A percentile compares a stretch with the other conserved stretches of the same genome.
phyloP scores from a whole-genome alignment of 179 eudicot species.

The Dionaea muscipula region DNA sequence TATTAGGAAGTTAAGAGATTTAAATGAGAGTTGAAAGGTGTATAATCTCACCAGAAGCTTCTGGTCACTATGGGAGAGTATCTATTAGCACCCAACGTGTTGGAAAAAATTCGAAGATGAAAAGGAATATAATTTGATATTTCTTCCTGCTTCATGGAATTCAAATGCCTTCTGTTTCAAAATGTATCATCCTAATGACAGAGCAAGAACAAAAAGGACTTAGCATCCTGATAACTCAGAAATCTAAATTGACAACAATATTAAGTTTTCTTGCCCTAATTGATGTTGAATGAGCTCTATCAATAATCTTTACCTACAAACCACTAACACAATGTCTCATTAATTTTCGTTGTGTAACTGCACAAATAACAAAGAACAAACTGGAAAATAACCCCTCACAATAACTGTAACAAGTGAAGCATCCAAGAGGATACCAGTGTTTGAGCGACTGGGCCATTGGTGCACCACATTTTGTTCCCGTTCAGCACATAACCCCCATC shows the following conservation, averaged over 20 bases:
- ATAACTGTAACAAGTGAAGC: not conserved
- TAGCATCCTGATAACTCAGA: too few species aligned
- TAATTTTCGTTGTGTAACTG: not conserved
- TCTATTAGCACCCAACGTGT: not conserved
- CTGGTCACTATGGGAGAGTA: not conserved
- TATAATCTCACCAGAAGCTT: not conserved
- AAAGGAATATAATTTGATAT: too few species aligned
- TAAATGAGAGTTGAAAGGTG: not conserved
- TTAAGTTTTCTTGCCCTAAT: too few species aligned
- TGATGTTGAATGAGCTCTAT: too few species aligned
- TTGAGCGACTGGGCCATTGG: slow-evolving; percentile 90
- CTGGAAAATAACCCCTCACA: not conserved
- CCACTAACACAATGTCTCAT: not conserved
- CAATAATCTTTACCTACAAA: too few species aligned
- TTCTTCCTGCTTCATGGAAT: too few species aligned
- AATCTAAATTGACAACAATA: too few species aligned
- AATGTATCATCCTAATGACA: too few species aligned
- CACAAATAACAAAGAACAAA: not conserved
- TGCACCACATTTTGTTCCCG: slow-evolving; percentile 99
- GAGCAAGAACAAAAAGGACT: too few species aligned
- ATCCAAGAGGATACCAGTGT: slow-evolving; percentile 48
- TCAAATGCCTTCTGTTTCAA: too few species aligned
- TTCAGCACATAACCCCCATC: slow-evolving; percentile 82
- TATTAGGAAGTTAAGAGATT: not conserved
- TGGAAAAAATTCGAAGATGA: not conserved